Evolutionary conservation across 2,329 filamentous ascomycete genomes (phyloP).

Genomic region (Aspergillaceae sp.): DNA sequence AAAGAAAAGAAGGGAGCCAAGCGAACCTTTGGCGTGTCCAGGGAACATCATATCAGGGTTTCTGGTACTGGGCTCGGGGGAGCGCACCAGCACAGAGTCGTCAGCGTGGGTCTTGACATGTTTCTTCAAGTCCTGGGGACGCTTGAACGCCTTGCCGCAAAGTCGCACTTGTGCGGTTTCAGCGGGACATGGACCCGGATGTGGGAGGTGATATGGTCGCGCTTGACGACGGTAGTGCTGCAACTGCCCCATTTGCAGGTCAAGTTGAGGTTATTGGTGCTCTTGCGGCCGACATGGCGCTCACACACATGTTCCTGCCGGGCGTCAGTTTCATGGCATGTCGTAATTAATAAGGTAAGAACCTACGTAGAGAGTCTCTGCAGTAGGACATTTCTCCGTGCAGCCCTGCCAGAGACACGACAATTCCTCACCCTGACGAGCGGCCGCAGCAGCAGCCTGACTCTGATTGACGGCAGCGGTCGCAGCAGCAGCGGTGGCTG

Average conservation of each 20-base stretch:
- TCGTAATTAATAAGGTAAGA: background rate
- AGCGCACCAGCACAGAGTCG: constrained; percentile 68
- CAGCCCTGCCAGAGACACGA: constrained; percentile 56
- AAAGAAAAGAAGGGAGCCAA: constrained; percentile 2
- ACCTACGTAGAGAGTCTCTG: constrained; percentile 56
- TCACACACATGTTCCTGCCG: constrained; percentile 91
- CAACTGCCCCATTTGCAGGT: constrained; percentile 97
- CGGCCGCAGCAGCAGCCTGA: constrained; percentile 25
- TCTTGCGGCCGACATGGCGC: constrained; percentile 95
- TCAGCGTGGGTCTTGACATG: constrained; percentile 99
- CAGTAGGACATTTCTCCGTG: constrained; percentile 49
- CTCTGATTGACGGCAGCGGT: constrained; percentile 27
- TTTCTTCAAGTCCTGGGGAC: constrained; percentile 97
- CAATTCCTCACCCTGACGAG: constrained; percentile 30
- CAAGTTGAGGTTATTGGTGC: constrained; percentile 95
- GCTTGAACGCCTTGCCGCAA: constrained; percentile 98
- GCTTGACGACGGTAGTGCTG: constrained; percentile 93
- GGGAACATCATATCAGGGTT: constrained; percentile 36
- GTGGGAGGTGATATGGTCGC: constrained; percentile 97
- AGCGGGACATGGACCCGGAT: constrained; percentile 97
- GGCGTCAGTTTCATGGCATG: background rate
- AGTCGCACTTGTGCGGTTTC: constrained; percentile 98
- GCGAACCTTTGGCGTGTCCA: constrained; percentile 29
- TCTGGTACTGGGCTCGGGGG: constrained; percentile 50
- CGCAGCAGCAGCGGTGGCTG: constrained; percentile 28